phyloP scores from a whole-genome alignment of 2,329 filamentous ascomycete species.

The Claviceps humidiphila region DNA sequence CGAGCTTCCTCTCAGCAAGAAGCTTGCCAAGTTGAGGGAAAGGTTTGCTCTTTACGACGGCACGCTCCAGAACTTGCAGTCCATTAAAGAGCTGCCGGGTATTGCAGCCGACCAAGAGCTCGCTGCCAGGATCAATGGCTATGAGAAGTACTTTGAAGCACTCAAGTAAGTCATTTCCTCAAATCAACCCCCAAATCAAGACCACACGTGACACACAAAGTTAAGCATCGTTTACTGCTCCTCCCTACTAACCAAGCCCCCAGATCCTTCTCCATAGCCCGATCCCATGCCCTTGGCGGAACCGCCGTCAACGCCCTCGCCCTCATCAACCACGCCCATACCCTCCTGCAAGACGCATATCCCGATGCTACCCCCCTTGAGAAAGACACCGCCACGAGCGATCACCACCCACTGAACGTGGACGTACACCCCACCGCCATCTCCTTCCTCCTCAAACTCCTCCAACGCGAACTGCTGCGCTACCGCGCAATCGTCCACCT shows the following conservation, averaged over 20 bases:
- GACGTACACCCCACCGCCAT: constrained; percentile 49
- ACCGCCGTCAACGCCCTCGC: constrained; percentile 72
- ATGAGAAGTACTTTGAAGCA: constrained; percentile 72
- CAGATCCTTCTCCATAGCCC: constrained; percentile 66
- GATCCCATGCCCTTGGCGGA: constrained; percentile 65
- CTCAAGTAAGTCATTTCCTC: constrained; percentile 50
- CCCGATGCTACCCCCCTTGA: constrained; percentile 27
- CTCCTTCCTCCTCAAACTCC: constrained; percentile 43
- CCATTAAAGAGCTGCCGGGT: constrained; percentile 78
- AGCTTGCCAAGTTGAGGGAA: constrained; percentile 70
- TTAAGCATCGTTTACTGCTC: neutral
- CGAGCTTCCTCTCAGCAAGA: constrained; percentile 58
- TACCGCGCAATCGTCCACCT: constrained; percentile 80
- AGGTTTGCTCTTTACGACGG: constrained; percentile 83
- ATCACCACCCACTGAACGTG: constrained; percentile 44
- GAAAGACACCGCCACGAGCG: constrained; percentile 9
- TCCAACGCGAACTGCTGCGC: constrained; percentile 62
- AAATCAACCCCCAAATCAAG: neutral
- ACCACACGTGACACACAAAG: neutral
- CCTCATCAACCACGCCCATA: constrained; percentile 59
- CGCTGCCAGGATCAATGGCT: constrained; percentile 63
- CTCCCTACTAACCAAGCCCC: neutral
- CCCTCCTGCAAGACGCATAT: constrained; percentile 44
- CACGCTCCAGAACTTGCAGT: constrained; percentile 79
- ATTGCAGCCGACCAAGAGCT: constrained; percentile 73